Evolutionary conservation across 139 green algal species (phyloP), one percentile per base, ranked within the genome.

Genomic region (Zygnema cylindricum): DNA sequence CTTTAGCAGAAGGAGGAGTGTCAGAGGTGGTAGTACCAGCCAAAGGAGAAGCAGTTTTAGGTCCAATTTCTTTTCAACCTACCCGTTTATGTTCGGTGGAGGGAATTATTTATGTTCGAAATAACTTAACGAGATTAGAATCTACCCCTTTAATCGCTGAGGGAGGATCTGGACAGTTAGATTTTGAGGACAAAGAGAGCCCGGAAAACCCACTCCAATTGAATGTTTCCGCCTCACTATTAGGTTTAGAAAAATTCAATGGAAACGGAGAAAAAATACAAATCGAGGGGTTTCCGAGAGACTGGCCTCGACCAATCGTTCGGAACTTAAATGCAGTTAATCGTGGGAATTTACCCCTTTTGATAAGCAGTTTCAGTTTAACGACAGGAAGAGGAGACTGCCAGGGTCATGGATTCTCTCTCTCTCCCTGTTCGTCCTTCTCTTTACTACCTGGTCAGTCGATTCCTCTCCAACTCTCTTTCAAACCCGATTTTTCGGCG

Each of bases 91-190:
- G 41, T 42, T n/a, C 3, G 41, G 30, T 78, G n/a, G n/a, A 84
- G 2, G 81, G 41, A 21, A 2, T 33, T 22, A 63, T 87, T 63
- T 87, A 87, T 69, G 33, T 87, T 36, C 57, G 81, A 22, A 87
- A 78, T 32, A 87, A 87, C 7, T 43, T 87, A 35, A 87, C 81
- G 2, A n/a, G 39, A 35, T 32, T 87, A 3, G 39, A 83, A 69
- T 42, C n/a, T n/a, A 23, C 82, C 2, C 69, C 32, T 21, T 69
- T 87, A 39, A 21, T 86, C 2, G 81, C 55, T 21, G 81, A 87
- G 38, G 81, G 81, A 41, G 81, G 81, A 21, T 85, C 32, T 35
- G 81, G 63, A 84, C 63, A 87, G 16, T 40, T 87, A 69, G 63
- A 39, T 36, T 87, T 87, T 49, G 57, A 38, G 23, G 81, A 87